Evolutionary conservation across 352 stramenopile species (phyloP), one percentile per base, ranked within the genome.

Genomic region (Globisporangium nodosum): DNA sequence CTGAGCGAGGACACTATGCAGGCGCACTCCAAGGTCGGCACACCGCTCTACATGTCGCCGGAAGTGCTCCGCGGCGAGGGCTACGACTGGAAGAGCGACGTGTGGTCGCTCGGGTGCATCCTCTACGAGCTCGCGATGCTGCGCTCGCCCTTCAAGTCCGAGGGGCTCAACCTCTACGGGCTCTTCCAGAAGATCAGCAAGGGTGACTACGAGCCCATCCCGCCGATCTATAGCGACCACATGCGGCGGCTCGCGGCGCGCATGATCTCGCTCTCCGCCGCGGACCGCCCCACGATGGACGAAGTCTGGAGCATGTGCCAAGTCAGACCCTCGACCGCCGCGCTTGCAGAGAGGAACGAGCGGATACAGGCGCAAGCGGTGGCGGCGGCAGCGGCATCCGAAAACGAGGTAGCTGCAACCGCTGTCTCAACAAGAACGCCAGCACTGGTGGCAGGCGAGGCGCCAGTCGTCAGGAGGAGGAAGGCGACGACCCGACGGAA

Each of bases 111-210:
- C 40, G 95, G 95, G 3, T 98, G 95, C 61, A 90, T 98, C 51
- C 75, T 98, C 31, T 98, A 98, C 68, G 95, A 98, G 67, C 74
- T 98, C 4, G 90, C 90, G 6, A 96, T 96, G 87, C 79, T 98
- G 13, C 80, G 85, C 3, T 97, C 91, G 20, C 95, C 95, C 13
- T 98, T 98, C 66, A 98, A 97, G 59, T 81, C 78, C 6, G 89
- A 97, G 59, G 90, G 88, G 0, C 71, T 98, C 21, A 96, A 96
- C 49, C 73, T 98, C 3, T 91, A 92, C 35, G 81, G 83, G 0
- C 71, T 98, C 15, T 98, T 98, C 58, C 66, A 97, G 61, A 98
- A 98, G 64, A 92, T 92, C 61, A 92, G 88, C 61, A 92, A 94
- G 63, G 83, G 83, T 1, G 79, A 92, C 56, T 94, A 91, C 55